phyloP scores from a whole-genome alignment of 2,329 filamentous ascomycete species.

The Fusarium acutatum region DNA sequence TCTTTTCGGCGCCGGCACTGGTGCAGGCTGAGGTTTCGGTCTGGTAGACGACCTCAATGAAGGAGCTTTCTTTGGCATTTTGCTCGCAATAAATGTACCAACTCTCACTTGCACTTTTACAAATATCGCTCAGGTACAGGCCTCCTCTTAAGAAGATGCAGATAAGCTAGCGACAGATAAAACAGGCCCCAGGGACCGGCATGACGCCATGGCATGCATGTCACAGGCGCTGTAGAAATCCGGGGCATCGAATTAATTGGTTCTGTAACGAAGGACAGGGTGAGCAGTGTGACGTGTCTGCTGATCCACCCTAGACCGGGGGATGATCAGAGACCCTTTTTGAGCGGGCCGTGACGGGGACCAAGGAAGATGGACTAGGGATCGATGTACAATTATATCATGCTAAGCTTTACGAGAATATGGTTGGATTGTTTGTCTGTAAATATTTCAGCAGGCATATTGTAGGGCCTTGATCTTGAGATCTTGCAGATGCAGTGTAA shows the following conservation, averaged over 20 bases:
- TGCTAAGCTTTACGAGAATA: background rate
- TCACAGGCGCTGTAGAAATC: constrained; percentile 19
- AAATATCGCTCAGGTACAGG: background rate
- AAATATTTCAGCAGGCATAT: background rate
- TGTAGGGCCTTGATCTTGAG: constrained; percentile 2
- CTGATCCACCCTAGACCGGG: constrained; percentile 33
- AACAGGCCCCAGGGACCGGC: constrained; percentile 5
- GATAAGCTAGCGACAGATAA: background rate
- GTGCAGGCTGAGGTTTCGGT: constrained; percentile 23
- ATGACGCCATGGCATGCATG: constrained; percentile 38
- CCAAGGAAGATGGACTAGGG: background rate
- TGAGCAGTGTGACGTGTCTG: constrained; percentile 38
- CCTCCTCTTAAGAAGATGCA: background rate
- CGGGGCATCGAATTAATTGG: constrained; percentile 27
- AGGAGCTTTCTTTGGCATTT: constrained; percentile 27
- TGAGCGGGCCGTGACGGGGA: constrained; percentile 12
- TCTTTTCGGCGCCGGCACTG: constrained; percentile 24
- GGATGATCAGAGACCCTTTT: constrained; percentile 4
- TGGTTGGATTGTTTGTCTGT: background rate
- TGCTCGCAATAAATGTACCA: background rate
- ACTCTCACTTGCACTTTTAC: background rate
- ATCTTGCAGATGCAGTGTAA: background rate
- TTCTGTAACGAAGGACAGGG: constrained; percentile 2
- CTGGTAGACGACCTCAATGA: constrained; percentile 28
- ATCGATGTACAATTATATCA: constrained; percentile 24